Percentiles rank a stretch among this genome's conserved stretches.
Evolutionary conservation across 2,329 filamentous ascomycete species (phyloP).

Genomic region (Neoarthrinium moseri): DNA sequence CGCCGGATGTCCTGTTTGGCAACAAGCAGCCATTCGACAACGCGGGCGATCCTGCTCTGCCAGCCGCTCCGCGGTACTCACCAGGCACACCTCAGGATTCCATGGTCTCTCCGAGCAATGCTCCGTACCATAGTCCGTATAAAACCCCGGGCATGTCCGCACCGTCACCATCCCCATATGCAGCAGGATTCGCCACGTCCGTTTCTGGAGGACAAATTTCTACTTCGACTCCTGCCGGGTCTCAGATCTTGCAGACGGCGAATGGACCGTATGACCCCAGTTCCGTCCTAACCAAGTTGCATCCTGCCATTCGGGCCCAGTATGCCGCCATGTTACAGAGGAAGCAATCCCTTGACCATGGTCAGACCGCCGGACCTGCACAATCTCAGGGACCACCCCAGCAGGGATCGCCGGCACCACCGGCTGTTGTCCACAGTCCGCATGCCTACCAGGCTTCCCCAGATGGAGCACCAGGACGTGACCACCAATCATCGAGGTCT

Average conservation of each 20-base stretch:
- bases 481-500: not conserved
- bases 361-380: constrained; percentile 2
- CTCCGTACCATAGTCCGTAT: not conserved
- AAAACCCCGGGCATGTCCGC: not conserved
- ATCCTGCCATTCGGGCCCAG: constrained; percentile 29
- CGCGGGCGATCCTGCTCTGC: not conserved
- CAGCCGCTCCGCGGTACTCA: constrained; percentile 15
- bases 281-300: constrained; percentile 17
- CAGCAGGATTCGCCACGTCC: not conserved
- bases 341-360: constrained; percentile 15
- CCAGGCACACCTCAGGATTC: not conserved
- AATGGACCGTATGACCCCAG: constrained; percentile 9
- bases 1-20: constrained; percentile 35
- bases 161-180: not conserved
- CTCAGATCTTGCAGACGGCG: constrained; percentile 6
- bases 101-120: too few species aligned
- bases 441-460: not conserved
- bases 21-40: not conserved
- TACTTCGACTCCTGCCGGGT: not conserved
- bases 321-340: constrained; percentile 28
- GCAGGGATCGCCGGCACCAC: not conserved
- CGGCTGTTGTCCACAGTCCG: not conserved
- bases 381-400: not conserved
- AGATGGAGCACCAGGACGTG: not conserved
- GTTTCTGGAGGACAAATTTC: not conserved